Evolutionary conservation across 257 asterid genomes (phyloP), one percentile per base, ranked within the genome.

Genomic region (Solanum infundibuliforme): DNA sequence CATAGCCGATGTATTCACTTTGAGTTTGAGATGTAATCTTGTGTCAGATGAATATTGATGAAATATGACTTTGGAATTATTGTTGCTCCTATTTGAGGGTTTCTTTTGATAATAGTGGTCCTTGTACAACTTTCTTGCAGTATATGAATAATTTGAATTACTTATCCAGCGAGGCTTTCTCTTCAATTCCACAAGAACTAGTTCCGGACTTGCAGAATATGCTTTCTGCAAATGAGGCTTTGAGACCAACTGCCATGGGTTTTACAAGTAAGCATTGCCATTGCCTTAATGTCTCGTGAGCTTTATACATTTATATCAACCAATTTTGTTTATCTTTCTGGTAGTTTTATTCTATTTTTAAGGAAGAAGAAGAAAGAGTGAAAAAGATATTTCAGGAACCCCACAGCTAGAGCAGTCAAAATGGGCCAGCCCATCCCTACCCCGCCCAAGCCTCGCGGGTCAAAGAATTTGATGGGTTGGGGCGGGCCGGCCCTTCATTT

Each of bases 91-190:
- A 36, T 84, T 84, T 76, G 29, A 86, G 41, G 86, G 84, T 27
- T 71, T 79, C 65, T 71, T 84, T 86, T 83, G 88, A 88, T 89
- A 88, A 75, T 91, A 87, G 86, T 60, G 90, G 71, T 74, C 87
- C 79, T 83, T 90, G 69, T 86, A 87, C 39, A 43, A 83, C 90
- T 90, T 74, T 60, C 84, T 84, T 94, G 98, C 99, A 97, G 99
- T 96, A 95, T 89, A 95, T 90, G 94, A 97, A 97, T 92, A 94
- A 92, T 87, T 92, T 97, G 95, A 95, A 92, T 89, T 97, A 96
- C 95, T 93, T 97, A 77, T 92, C 98, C 89, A 92, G 93, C 87
- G 99, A 90, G 90, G 92, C 96, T 29, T 96, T 96, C 88, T 91
- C 98, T 41, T 84, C 96, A 87, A 94, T 96, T 86, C 98, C 99